Evolutionary conservation across 129 eudicot genomes (phyloP).

Genomic region (Ambrosia artemisiifolia): DNA sequence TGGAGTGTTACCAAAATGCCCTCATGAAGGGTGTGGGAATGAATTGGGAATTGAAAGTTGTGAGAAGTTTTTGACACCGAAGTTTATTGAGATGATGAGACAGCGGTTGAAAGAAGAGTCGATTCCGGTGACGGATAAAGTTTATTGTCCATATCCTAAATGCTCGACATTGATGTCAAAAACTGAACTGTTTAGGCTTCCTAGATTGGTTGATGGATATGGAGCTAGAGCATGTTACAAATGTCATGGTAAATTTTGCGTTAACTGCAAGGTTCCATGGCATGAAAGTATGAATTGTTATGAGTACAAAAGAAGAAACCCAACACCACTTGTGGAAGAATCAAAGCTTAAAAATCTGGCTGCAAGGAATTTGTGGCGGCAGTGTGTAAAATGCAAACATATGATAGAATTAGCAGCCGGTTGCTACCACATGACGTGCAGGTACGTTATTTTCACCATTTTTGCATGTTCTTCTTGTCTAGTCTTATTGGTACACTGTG

Average conservation of each 20-base stretch:
- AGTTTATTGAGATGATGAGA: conserved; percentile 61
- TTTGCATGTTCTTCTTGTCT: not conserved
- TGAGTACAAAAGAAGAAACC: conserved; percentile 43
- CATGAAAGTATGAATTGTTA: conserved; percentile 50
- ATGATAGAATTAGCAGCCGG: conserved; percentile 80
- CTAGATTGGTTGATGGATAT: conserved; percentile 8
- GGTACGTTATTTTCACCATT: conserved; percentile 33
- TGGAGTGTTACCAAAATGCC: conserved; percentile 69
- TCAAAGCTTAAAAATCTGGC: conserved; percentile 69
- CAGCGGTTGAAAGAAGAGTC: conserved; percentile 62
- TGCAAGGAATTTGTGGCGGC: conserved; percentile 69
- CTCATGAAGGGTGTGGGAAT: conserved; percentile 59
- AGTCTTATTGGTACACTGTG: not conserved
- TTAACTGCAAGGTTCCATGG: conserved; percentile 81
- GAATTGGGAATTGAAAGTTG: conserved; percentile 51
- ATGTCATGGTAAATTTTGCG: conserved; percentile 57
- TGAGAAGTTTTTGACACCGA: conserved; percentile 56
- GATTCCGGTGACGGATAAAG: conserved; percentile 66
- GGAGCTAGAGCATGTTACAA: conserved; percentile 53
- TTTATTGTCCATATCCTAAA: conserved; percentile 80
- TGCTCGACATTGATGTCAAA: conserved; percentile 82
- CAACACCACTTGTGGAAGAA: conserved; percentile 48
- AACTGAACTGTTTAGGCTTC: conserved; percentile 37
- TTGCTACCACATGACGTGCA: conserved; percentile 94
- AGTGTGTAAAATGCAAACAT: conserved; percentile 78